Evolutionary conservation across 2,329 filamentous ascomycete genomes (phyloP), one percentile per base, ranked within the genome.

Genomic region (Aspergillus spinulosporus): DNA sequence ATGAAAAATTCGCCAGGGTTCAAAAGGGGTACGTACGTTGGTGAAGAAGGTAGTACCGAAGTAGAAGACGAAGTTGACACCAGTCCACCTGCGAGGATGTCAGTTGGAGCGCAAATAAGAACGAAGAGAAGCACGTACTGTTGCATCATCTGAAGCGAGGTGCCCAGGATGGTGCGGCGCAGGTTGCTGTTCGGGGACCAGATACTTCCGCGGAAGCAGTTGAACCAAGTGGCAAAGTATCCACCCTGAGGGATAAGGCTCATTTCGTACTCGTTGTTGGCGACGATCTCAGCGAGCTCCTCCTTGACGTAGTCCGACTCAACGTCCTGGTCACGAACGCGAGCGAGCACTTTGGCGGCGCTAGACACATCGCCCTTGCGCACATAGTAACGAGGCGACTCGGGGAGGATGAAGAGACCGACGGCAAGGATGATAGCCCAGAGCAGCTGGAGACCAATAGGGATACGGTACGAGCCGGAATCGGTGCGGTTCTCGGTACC

Each of bases 31-130:
- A 21, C 60, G 14, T 55, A 64, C 62, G 40, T 58, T 62, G 76
- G 88, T 76, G 78, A 96, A 89, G 85, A 96, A 95, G 58, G 88
- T 85, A 34, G 89, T 92, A 36, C 89, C 90, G 79, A 87, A 90
- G 79, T 90, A 89, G 80, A 92, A 94, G 81, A 94, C 90, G 77
- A 93, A 95, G 82, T 96, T 96, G 77, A 96, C 88, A 80, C 91
- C 90, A 28, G 89, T 92, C 84, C 84, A 72, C 34, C 65, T 66
- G 15, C 49, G 15, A 37, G 12, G 9, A 32, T 26, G 14, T 31
- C 40, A 52, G 52, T 15, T 26, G 36, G 9, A 7, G 43, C 29
- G 15, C 49, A 21, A 11, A 15, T 8, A 26, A 15, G 3, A 14
- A 8, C 29, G 5, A 14, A 21, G 11, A 21, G 21, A 21, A 21